These are phyloP conservation scores for Geotrichum australiense DNA, from an alignment of 1,139 yeast species.

Conservation along the genomic window DNA sequence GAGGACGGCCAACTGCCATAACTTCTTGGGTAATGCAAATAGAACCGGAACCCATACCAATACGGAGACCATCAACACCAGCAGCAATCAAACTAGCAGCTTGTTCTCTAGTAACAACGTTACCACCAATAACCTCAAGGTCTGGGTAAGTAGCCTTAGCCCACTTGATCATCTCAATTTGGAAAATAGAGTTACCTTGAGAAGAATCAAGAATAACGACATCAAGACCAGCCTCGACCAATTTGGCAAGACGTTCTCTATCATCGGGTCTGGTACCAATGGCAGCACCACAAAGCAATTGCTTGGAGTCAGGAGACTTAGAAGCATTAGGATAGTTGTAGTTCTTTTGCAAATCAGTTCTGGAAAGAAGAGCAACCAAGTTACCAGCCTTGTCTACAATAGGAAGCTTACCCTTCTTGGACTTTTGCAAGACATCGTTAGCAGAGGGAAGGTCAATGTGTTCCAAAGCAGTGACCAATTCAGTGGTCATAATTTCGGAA, in stretches of 20 bases:
- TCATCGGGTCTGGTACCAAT: conserved; percentile 92
- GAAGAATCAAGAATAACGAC: conserved; percentile 94
- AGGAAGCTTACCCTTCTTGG: conserved; percentile 97
- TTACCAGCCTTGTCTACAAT: conserved; percentile 72
- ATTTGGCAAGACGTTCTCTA: conserved; percentile 70
- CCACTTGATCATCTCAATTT: conserved; percentile 87
- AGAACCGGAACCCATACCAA: conserved; percentile 99
- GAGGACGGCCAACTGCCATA: conserved; percentile 99
- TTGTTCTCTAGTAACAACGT: conserved; percentile 98
- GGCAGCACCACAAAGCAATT: conserved; percentile 97
- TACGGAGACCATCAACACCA: conserved; percentile 97
- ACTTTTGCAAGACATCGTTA: conserved; percentile 79
- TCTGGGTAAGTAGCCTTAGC: conserved; percentile 74
- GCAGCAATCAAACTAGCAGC: conserved; percentile 93
- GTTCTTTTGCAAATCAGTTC: conserved; percentile 96
- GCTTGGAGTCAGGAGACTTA: conserved; percentile 87
- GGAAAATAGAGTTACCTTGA: conserved; percentile 95
- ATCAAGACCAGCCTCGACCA: conserved; percentile 95
- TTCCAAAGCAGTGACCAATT: conserved; percentile 63
- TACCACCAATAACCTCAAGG: conserved; percentile 91
- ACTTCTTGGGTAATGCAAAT: conserved; percentile 99
- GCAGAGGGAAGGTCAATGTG: conserved; percentile 78
- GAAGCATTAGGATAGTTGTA: conserved; percentile 91
- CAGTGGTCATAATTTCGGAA: conserved; percentile 82
- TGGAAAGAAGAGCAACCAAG: conserved; percentile 80